phyloP scores from a whole-genome alignment of 768 basidiomycete genomes.

The Lentinula raphanica region DNA sequence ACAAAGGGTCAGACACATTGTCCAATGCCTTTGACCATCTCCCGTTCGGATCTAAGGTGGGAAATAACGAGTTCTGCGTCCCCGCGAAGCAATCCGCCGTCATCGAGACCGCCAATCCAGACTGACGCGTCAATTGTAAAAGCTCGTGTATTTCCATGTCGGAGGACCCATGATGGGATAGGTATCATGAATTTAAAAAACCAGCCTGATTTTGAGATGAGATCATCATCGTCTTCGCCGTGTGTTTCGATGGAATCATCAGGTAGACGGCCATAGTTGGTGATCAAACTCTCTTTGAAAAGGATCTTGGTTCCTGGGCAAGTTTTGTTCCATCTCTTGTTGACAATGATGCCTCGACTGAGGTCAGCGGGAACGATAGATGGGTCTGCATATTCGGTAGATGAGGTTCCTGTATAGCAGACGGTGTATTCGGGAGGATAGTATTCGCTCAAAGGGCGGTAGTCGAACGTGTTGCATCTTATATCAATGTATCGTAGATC shows the following conservation, averaged over 20 bases:
- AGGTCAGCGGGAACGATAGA: constrained; percentile 4
- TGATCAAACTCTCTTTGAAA: constrained; percentile 5
- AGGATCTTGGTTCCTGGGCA: not conserved
- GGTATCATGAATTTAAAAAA: constrained; percentile 9
- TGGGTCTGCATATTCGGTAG: constrained; percentile 3
- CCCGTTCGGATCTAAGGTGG: constrained; percentile 5
- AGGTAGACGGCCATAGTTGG: not conserved
- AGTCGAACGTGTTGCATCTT: constrained; percentile 6
- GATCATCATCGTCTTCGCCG: not conserved
- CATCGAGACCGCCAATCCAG: constrained; percentile 3
- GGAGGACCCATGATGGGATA: constrained; percentile 6
- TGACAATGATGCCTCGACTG: constrained; percentile 6
- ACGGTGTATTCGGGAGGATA: constrained; percentile 6
- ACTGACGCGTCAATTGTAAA: constrained; percentile 1
- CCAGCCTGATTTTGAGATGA: constrained; percentile 1
- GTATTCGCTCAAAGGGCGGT: constrained; percentile 1
- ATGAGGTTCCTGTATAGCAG: constrained; percentile 3
- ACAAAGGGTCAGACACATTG: not conserved
- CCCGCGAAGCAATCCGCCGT: constrained; percentile 1
- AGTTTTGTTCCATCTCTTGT: constrained; percentile 7
- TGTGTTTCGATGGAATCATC: constrained; percentile 4
- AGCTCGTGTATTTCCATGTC: constrained; percentile 4
- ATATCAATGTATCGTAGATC: constrained; percentile 8
- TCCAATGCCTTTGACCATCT: constrained; percentile 5
- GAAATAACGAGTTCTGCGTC: constrained; percentile 5